These are phyloP conservation scores for Ophioceras dolichostomum DNA, from an alignment of 2,329 filamentous ascomycete genomes.

Conservation along the genomic window DNA sequence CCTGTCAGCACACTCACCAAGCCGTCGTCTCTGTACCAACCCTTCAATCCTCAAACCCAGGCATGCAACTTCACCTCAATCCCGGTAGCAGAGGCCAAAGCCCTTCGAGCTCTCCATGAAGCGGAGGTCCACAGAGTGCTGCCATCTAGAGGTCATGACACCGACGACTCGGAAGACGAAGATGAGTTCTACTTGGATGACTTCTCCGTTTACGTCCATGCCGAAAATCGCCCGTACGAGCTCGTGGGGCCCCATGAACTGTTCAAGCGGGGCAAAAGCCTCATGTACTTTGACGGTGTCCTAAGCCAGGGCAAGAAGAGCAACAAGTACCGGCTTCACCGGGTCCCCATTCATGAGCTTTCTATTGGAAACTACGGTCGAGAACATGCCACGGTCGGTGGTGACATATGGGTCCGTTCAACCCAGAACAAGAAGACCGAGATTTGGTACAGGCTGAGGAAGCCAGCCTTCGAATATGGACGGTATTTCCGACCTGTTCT, in stretches of 20 bases:
- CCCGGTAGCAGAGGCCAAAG: background rate
- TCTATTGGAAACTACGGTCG: slow-evolving; percentile 56
- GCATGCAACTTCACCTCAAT: background rate
- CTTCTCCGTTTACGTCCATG: slow-evolving; percentile 44
- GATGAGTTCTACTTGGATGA: slow-evolving; percentile 31
- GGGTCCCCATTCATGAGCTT: slow-evolving; percentile 41
- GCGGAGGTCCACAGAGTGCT: no score
- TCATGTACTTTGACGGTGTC: slow-evolving; percentile 47
- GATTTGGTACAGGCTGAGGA: slow-evolving; percentile 52
- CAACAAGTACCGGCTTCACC: slow-evolving; percentile 35
- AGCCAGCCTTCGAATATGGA: slow-evolving; percentile 46
- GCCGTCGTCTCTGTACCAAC: background rate
- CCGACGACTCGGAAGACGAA: slow-evolving; percentile 3
- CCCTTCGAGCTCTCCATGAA: background rate
- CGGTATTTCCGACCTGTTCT: slow-evolving; percentile 51
- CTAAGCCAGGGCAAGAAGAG: slow-evolving; percentile 28
- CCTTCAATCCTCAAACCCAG: background rate
- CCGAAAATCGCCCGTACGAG: slow-evolving; percentile 25
- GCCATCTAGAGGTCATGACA: no score
- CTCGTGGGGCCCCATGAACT: slow-evolving; percentile 44
- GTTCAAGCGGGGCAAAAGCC: slow-evolving; percentile 15
- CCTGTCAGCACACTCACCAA: background rate
- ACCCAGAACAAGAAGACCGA: slow-evolving; percentile 18
- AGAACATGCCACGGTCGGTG: slow-evolving; percentile 30
- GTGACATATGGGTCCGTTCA: slow-evolving; percentile 54